A percentile compares a stretch with the other conserved stretches of the same genome.
Conservation (phyloP, 2,329 filamentous ascomycete species). For the Keithomyces neogunnii region DNA sequence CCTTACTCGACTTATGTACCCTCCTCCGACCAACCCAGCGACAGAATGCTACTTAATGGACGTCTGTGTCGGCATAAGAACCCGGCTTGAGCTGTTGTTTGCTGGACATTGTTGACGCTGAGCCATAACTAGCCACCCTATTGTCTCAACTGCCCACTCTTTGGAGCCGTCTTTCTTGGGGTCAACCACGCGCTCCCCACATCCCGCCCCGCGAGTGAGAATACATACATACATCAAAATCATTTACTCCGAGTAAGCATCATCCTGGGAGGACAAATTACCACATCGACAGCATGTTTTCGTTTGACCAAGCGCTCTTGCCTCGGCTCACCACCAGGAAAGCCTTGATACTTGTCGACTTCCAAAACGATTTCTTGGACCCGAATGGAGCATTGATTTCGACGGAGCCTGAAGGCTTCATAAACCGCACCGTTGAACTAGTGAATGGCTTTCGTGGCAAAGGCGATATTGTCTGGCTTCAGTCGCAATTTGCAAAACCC, state of each 20-base stretch:
- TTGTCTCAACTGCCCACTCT: background rate
- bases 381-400: constrained; percentile 60
- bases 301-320: constrained; percentile 46
- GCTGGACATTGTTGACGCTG: background rate
- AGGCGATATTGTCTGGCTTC: constrained; percentile 74
- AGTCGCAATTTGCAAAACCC: constrained; percentile 61
- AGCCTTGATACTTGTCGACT: constrained; percentile 74
- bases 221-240: background rate
- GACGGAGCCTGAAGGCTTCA: constrained; percentile 52
- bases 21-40: background rate
- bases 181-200: background rate
- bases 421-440: constrained; percentile 58
- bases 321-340: constrained; percentile 51
- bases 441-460: constrained; percentile 65
- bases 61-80: background rate
- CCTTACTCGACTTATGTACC: no score
- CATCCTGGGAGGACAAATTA: background rate
- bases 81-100: background rate
- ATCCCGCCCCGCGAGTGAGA: background rate
- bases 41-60: background rate
- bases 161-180: background rate
- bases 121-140: background rate
- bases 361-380: constrained; percentile 83
- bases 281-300: constrained; percentile 33
- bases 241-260: background rate